A percentile compares a stretch with the other conserved stretches of the same genome.
Evolutionary conservation across 805 yeast species (phyloP).

Genomic region (Teunomyces kruisii): DNA sequence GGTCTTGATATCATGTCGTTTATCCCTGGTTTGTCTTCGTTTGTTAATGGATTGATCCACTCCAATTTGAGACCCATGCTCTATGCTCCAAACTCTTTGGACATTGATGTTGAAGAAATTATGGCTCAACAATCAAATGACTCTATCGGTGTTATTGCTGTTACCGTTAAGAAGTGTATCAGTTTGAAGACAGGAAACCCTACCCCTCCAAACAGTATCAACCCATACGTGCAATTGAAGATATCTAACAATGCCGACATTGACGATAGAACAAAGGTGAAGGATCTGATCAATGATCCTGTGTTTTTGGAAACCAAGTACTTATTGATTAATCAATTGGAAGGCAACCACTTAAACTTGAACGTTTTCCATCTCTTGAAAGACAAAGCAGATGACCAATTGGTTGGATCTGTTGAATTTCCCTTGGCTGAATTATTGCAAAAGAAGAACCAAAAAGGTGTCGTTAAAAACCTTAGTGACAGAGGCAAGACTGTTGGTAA

Average conservation of each 20-base stretch:
- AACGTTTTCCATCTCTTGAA: slow-evolving; percentile 53
- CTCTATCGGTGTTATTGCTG: slow-evolving; percentile 67
- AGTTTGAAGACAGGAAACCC: slow-evolving; percentile 46
- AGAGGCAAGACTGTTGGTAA: slow-evolving; percentile 59
- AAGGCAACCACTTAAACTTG: slow-evolving; percentile 53
- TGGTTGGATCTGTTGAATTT: slow-evolving; percentile 48
- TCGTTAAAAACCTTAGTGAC: slow-evolving; percentile 44
- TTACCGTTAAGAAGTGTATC: slow-evolving; percentile 56
- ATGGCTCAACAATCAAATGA: slow-evolving; percentile 64
- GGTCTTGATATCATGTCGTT: slow-evolving; percentile 84
- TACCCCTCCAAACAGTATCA: slow-evolving; percentile 39
- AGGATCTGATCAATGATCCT: slow-evolving; percentile 56
- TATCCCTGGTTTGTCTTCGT: slow-evolving; percentile 73
- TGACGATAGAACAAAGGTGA: slow-evolving; percentile 57
- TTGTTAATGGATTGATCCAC: slow-evolving; percentile 70
- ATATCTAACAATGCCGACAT: slow-evolving; percentile 38
- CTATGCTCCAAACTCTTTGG: slow-evolving; percentile 80
- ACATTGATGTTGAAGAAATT: slow-evolving; percentile 70
- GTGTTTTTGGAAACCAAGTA: slow-evolving; percentile 66
- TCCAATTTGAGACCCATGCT: slow-evolving; percentile 72
- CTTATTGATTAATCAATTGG: slow-evolving; percentile 55
- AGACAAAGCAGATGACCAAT: slow-evolving; percentile 54
- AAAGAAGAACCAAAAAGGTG: slow-evolving; percentile 42
- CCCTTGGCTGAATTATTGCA: slow-evolving; percentile 63
- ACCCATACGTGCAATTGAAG: slow-evolving; percentile 56